Base-by-base conservation (phyloP, 352 stramenopile species). In the Phytophthora palmivora region DNA sequence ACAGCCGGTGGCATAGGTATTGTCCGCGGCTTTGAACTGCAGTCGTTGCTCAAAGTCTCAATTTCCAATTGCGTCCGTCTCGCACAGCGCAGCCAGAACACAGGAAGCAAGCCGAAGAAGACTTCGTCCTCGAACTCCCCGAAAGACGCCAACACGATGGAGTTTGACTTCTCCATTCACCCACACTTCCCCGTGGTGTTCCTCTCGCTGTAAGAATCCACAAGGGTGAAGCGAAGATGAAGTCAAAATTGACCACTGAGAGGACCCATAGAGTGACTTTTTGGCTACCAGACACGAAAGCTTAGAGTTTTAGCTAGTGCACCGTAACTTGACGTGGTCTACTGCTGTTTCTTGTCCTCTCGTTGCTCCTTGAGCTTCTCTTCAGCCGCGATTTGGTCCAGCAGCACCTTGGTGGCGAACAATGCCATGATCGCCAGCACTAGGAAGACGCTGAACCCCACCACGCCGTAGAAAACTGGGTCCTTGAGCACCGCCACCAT, bases 111-210 rank as follows among this genome's bases (percentile, higher is more conserved):
- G 52, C 14, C 42, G 4, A 78, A 66, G 59, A 72, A 58, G 47
- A 21, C 41, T 21, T 16, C 52, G 18, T 11, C 47, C 12, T 38
- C 42, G 6, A 53, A 18, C 24, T 28, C 24, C 24, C 6, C 24
- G 7, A 34, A 34, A 42, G 47, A 51, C 15, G 7, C 4, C 30
- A 67, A 62, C 54, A 58, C 37, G 22, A 70, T 76, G 48, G 59
- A 75, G 46, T 72, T 91, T 5, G 78, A 93, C 52, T 91, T 91
- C 43, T 75, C 77, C 21, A 68, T 76, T 43, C 84, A 93, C 52
- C 80, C 82, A 22, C 82, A 91, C 43, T 93, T 91, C 54, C 81
- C 84, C 0, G 70, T 90, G 11, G 61, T 89, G 12, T 38, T 91
- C 48, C 48, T 59, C 5, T 51, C 63, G 34, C 46, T 22, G 22